Base-by-base conservation (phyloP, 768 basidiomycete genomes). In the Boletus eberwhitei region DNA sequence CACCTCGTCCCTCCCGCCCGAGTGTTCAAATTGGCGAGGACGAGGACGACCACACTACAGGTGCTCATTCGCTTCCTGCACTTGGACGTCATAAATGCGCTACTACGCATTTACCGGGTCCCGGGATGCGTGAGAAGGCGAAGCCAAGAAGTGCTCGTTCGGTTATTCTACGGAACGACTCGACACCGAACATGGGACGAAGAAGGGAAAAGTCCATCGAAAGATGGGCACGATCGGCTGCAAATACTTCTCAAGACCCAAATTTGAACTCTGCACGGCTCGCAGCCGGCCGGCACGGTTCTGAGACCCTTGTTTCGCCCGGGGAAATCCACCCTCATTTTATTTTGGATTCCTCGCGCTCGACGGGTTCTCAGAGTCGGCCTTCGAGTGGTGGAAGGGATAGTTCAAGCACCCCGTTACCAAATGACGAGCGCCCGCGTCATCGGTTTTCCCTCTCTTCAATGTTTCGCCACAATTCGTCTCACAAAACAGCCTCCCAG, bases 391-490 rank as follows among this genome's bases (percentile, higher is more conserved):
- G 55, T 39, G 65, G 61, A 52, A 58, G 39, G 40, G 67, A 71
- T 32, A 44, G 24, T 34, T 49, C 57, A 21, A 59, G 48, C 29
- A 58, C 63, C 37, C 58, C 63, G 17, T 50, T 71, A 47, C 61
- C 63, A 38, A 57, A 58, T 31, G 59, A 64, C 19, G 62, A 58
- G 38, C 66, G 57, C 5, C 38, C 58, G 9, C 69, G 61, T 17
- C 64, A 70, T 40, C 61, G 71, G 16, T 68, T 73, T 61, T 71
- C 70, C 9, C 37, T 71, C 7, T 61, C 69, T 31, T 68, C 71
- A 17, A 44, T 72, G 49, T 70, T 59, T 66, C 65, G 58, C 4
- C 57, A 55, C 34, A 53, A 55, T 7, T 51, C 62, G 1, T 46
- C 70, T 29, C 60, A 59, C 24, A 67, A 61, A 44, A 60, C 61